Evolutionary conservation across 371 early-diverging fungal genomes (phyloP), one percentile per base, ranked within the genome.

Genomic region (Rhizopus delemar): DNA sequence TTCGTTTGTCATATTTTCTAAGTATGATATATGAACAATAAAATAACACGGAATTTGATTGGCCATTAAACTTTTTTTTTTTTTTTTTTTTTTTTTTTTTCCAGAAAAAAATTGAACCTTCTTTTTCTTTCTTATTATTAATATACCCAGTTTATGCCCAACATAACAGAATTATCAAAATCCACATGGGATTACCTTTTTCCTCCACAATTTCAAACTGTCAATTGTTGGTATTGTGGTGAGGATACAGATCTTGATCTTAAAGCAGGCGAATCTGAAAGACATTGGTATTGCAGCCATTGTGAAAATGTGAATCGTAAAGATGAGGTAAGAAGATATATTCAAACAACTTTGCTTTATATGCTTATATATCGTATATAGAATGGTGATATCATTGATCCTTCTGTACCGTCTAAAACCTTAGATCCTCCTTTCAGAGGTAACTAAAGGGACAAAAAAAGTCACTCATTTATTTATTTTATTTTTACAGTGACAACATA

Each of bases 241-340:
- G 43, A 43, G n/a, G 15, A 43, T 43, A n/a, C 43, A 13, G n/a
- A 43, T 43, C 7, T 43, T 43, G 43, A 43, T n/a, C 5, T 43
- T 43, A 5, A 43, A 43, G 43, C 8, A 43, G 43, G 43, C 5
- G 43, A 43, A n/a, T 5, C 5, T 43, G 43, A 43, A 15, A 43
- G n/a, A n/a, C 43, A n/a, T 15, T 43, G 43, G 43, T 43, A n/a
- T 43, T 43, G 43, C n/a, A 43, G 43, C 13, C 43, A 43, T 43
- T 43, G 43, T 15, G 43, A 43, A 43, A n/a, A n/a, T 15, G 5
- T 43, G 15, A 43, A 43, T 13, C 5, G 8, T 8, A 43, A n/a
- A 2, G 43, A 43, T n/a, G 43, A 43, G 15, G 43, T 43, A 43
- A 43, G 13, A 43, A 36, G 11, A 36, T 8, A 0, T 36, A 11